Evolutionary conservation across 306 rosid species (phyloP), one percentile per base, ranked within the genome.

Genomic region (Trifolium repens): DNA sequence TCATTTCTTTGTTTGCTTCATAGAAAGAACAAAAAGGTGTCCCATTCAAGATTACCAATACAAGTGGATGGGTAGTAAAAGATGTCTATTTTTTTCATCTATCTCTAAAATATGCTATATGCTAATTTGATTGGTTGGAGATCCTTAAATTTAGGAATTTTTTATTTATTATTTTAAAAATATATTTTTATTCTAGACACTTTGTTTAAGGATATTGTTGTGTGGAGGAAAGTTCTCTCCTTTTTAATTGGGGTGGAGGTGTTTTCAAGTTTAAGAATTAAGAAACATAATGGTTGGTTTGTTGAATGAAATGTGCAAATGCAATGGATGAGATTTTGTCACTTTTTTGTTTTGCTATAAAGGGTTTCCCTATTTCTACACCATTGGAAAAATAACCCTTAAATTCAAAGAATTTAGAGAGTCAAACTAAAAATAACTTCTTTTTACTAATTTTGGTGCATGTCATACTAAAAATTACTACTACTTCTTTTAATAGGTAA

Each of bases 81-180:
- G 55, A 60, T 24, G 75, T 78, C 42, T 64, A 65, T 40, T 79
- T 78, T 78, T 78, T 77, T 26, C 59, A 52, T 46, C 19, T 69
- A 63, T 66, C 63, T 46, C 27, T 42, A 52, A 43, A 60, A 43
- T 9, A 63, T 61, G 59, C 59, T 63, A 69, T 30, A 64, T 81
- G 78, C 70, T 77, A 67, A 79, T 81, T 75, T 78, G 70, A 78
- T 73, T 82, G 83, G 86, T 22, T 60, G 83, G 80, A 73, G 74
- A 69, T 47, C 83, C 86, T 73, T 82, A 76, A 62, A 78, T 73
- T 68, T 63, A 58, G 87, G 87, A 61, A 11, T 67, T 35, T 19
- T 35, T 39, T 8, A 8, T 39, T 39, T 39, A 39, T 39, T 39
- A 1, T 72, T 46, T 44, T 34, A 32, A 22, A 61, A 62, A n/a